These are phyloP conservation scores for Talaromyces trachyspermus DNA, from an alignment of 495 filamentous ascomycete species.

Conservation along the genomic window DNA sequence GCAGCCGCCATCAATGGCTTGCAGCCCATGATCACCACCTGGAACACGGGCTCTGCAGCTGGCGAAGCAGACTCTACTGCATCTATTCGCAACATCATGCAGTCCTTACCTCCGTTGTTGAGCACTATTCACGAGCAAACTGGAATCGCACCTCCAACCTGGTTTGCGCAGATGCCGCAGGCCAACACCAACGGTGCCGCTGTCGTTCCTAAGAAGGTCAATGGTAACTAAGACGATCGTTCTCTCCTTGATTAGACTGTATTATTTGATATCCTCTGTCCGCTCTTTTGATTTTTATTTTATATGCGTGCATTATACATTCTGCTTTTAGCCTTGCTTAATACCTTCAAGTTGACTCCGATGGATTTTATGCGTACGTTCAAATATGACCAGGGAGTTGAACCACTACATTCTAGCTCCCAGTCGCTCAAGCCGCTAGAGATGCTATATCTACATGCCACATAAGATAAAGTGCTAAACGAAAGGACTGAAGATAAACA, in stretches of 20 bases:
- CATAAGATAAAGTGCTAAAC: no score
- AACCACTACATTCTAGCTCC: no score
- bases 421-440: no score
- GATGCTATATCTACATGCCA: no score
- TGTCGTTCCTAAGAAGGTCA: neutral
- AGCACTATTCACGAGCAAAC: conserved; percentile 80
- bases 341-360: neutral
- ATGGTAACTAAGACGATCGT: conserved; percentile 3
- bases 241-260: neutral
- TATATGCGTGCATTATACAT: neutral
- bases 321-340: neutral
- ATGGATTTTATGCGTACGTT: neutral
- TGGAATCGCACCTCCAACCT: conserved; percentile 64
- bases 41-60: conserved; percentile 55
- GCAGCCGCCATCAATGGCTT: conserved; percentile 66
- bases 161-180: conserved; percentile 54
- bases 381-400: neutral
- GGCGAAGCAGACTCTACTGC: conserved; percentile 34
- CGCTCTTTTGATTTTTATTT: neutral
- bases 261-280: neutral
- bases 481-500: no score
- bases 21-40: conserved; percentile 80
- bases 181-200: neutral
- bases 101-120: conserved; percentile 70
- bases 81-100: conserved; percentile 56